Evolutionary conservation across 768 basidiomycete species (phyloP).

Genomic region (Xerocomus potaroensis): DNA sequence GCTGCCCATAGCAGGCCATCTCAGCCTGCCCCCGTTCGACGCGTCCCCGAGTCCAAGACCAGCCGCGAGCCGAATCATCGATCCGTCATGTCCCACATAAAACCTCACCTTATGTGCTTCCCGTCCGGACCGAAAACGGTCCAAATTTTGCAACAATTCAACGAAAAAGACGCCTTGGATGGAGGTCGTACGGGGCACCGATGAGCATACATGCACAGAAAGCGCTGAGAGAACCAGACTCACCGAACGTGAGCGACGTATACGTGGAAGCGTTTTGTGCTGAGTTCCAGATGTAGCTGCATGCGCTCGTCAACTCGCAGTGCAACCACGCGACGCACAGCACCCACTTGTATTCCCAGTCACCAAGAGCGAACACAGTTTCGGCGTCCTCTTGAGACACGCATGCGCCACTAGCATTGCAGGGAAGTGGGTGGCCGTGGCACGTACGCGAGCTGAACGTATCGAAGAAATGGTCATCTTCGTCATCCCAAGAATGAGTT

Average conservation of each 20-base stretch:
- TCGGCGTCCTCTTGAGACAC: slow-evolving; percentile 43
- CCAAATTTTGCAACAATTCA: slow-evolving; percentile 40
- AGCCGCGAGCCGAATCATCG: slow-evolving; percentile 39
- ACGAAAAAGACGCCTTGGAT: slow-evolving; percentile 42
- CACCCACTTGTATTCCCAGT: slow-evolving; percentile 55
- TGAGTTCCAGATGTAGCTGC: slow-evolving; percentile 47
- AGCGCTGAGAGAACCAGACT: background rate
- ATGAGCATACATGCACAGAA: background rate
- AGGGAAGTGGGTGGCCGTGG: slow-evolving; percentile 38
- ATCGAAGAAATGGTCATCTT: slow-evolving; percentile 46
- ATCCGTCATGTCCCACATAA: slow-evolving; percentile 47
- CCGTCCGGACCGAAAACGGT: slow-evolving; percentile 29
- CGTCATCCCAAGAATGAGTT: background rate
- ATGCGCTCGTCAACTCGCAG: background rate
- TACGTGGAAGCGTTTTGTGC: slow-evolving; percentile 42
- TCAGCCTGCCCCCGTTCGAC: slow-evolving; percentile 24
- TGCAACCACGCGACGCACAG: background rate
- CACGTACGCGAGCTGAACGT: slow-evolving; percentile 48
- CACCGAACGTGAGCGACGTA: slow-evolving; percentile 43
- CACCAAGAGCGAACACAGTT: slow-evolving; percentile 51
- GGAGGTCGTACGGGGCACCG: background rate
- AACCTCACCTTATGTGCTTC: slow-evolving; percentile 37
- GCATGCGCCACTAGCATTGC: slow-evolving; percentile 39
- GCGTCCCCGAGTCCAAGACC: slow-evolving; percentile 38
- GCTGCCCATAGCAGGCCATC: slow-evolving; percentile 47